Base-by-base conservation (phyloP, 2,329 filamentous ascomycete species). In the Pseudodiploospora longispora region DNA sequence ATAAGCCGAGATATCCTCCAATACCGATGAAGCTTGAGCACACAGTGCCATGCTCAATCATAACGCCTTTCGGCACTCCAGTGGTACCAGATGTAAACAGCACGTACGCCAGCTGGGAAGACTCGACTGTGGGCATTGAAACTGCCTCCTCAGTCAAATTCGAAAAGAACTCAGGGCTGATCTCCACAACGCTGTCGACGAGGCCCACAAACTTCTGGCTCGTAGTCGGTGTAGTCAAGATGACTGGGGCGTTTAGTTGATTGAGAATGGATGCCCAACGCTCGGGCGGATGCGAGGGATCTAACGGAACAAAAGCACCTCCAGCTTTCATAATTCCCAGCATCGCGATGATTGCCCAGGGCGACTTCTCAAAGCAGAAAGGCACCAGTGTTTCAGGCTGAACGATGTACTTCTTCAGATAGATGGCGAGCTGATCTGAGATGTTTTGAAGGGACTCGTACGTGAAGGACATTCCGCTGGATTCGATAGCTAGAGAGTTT, bases 21-120 rank as follows among this genome's bases (percentile, higher is more conserved):
- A 51, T 48, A n/a, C 42, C 36, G 2, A 30, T 32, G 1, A 36
- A 38, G 38, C 44, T 44, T 0, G 50, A 46, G 5, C 42, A 41
- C 7, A 51, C 37, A 1, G 49, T 42, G 2, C 34, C 38, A 27
- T 56, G 54, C 27, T 55, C 50, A 6, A 56, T 33, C 0, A 55
- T 35, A 1, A 53, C 50, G 0, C 46, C 54, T 8, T 56, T 56
- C 0, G 54, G 54, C 1, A 42, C 6, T 2, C 54, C 54, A 0
- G 54, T 56, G 0, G 46, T 55, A 1, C 54, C 54, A 0, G 54
- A 56, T 0, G 54, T 56, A 28, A 51, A 56, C 7, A 55, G 48
- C 6, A 55, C 27, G 12, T 9, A 28, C 9, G 19, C 37, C 6
- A 27, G 27, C 19, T 19, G 19, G 19, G 19, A 19, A 19, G 19